Base-by-base conservation (phyloP, 2,329 filamentous ascomycete genomes). In the Blumeria graminis region DNA sequence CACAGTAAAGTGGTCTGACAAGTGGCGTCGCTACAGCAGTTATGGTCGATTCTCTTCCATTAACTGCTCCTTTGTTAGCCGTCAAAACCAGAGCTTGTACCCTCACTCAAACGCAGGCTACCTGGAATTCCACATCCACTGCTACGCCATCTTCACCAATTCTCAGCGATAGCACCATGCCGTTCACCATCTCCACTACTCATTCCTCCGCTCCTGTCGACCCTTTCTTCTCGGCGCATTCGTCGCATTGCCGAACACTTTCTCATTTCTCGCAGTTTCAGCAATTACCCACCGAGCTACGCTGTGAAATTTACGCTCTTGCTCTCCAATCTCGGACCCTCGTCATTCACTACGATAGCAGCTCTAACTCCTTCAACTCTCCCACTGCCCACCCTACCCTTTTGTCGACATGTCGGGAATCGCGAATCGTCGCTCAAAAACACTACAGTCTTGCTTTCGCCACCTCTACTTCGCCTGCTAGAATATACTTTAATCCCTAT, bases 131-230 rank as follows among this genome's bases (percentile, higher is more conserved):
- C 22, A 28, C 22, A 28, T 4, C 22, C 22, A 4, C 22, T 28
- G 22, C 22, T 28, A 28, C 22, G 22, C 4, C 41, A 3, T 9
- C 41, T 46, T 46, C 41, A 18, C 16, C 41, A 9, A 5, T 13
- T 16, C 10, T 1, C 16, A 46, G 9, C n/a, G n/a, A 46, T 16
- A 46, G 16, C 41, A 13, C 16, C 5, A 46, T 46, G 41, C n/a
- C n/a, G n/a, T 16, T 9, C 41, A 16, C 41, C n/a, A 46, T 46
- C 6, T 16, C 22, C 9, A 16, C 76, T 36, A 69, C 77, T 3
- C 69, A 78, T 55, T 69, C 72, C 61, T 68, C 68, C 56, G 77
- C 77, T 59, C 64, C 14, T 3, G 14, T 28, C 34, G 18, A 52
- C 34, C 48, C 10, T 5, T 14, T 32, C 22, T 52, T 52, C 34